phyloP scores from a whole-genome alignment of 2,329 filamentous ascomycete genomes.

The Paecilomyces niveus region DNA sequence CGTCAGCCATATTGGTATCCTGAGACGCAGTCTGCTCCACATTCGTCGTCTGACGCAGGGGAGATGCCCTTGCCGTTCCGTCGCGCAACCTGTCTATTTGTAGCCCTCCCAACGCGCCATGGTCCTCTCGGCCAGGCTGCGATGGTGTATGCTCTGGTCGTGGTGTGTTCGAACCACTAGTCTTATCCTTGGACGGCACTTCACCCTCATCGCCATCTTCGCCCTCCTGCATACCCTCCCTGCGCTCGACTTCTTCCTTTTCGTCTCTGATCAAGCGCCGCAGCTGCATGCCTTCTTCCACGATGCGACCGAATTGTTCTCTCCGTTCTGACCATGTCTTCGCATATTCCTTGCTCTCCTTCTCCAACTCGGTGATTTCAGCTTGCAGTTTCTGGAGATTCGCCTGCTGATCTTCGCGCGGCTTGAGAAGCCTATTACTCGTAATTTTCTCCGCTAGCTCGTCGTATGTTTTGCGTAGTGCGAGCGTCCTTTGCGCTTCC shows the following conservation, averaged over 20 bases:
- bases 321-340: slow-evolving; percentile 77
- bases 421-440: slow-evolving; percentile 67
- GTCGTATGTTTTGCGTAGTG: slow-evolving; percentile 78
- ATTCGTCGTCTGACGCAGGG: slow-evolving; percentile 30
- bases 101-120: slow-evolving; percentile 15
- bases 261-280: slow-evolving; percentile 83
- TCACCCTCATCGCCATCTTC: slow-evolving; percentile 53
- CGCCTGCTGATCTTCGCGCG: slow-evolving; percentile 73
- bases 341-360: slow-evolving; percentile 74
- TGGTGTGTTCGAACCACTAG: slow-evolving; percentile 44
- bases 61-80: slow-evolving; percentile 26
- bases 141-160: slow-evolving; percentile 39
- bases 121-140: slow-evolving; percentile 27
- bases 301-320: slow-evolving; percentile 80
- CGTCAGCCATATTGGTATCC: slow-evolving; percentile 55
- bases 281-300: slow-evolving; percentile 84
- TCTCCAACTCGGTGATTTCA: slow-evolving; percentile 80
- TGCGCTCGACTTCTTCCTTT: slow-evolving; percentile 85
- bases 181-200: slow-evolving; percentile 41
- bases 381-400: slow-evolving; percentile 76
- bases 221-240: slow-evolving; percentile 68
- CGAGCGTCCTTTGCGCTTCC: slow-evolving; percentile 65
- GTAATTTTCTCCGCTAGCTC: slow-evolving; percentile 82
- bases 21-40: slow-evolving; percentile 34
- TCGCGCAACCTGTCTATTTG: slow-evolving; percentile 25